phyloP scores from a whole-genome alignment of 2,329 filamentous ascomycete species.

The Rugonectria rugulosa region DNA sequence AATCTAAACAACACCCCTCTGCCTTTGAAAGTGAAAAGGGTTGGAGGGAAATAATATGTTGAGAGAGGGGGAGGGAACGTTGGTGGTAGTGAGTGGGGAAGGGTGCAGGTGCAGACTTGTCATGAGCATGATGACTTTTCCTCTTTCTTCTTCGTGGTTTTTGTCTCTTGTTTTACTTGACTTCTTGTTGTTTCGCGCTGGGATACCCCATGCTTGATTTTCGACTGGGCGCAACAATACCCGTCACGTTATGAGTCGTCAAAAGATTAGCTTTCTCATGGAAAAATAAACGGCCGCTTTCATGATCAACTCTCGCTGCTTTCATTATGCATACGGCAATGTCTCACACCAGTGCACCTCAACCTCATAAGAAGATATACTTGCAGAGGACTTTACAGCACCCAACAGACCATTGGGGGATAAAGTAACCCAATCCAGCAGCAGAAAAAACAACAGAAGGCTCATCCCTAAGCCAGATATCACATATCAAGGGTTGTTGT shows the following conservation, averaged over 20 bases:
- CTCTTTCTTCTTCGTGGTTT: background rate
- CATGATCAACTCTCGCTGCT: too few species aligned
- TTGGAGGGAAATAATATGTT: too few species aligned
- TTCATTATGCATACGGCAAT: too few species aligned
- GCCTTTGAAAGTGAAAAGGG: conserved; percentile 9
- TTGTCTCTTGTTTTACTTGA: too few species aligned
- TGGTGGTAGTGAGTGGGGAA: background rate
- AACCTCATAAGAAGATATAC: too few species aligned
- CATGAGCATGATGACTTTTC: conserved; percentile 11
- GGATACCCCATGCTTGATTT: conserved; percentile 39
- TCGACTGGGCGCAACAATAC: conserved; percentile 6
- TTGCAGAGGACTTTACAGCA: too few species aligned
- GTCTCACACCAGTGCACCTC: too few species aligned
- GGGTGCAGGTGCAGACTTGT: conserved; percentile 17
- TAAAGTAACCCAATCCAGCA: too few species aligned
- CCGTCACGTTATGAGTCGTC: conserved; percentile 3
- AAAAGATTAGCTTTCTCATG: background rate
- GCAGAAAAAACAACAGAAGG: too few species aligned
- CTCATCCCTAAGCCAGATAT: too few species aligned
- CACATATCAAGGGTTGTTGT: too few species aligned
- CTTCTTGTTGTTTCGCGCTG: conserved; percentile 26
- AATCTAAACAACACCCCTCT: conserved; percentile 23
- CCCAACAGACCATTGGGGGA: too few species aligned
- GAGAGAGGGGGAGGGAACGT: background rate
- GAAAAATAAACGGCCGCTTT: conserved; percentile 4